Percentiles rank a stretch among this genome's conserved stretches.
phyloP scores from a whole-genome alignment of 805 yeast genomes.

The Suhomyces pyralidae region DNA sequence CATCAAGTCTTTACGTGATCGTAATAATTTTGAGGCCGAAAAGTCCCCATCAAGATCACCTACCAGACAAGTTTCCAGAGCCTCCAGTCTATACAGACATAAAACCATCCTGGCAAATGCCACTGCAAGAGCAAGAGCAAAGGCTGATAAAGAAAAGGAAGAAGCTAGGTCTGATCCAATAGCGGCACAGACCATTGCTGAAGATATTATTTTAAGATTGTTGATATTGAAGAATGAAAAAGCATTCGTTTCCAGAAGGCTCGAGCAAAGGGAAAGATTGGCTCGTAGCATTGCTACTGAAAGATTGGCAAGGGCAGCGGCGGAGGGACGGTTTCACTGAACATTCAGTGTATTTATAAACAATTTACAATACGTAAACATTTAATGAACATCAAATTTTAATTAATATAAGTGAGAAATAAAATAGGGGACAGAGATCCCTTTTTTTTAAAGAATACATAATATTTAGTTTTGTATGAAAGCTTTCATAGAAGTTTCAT shows the following conservation, averaged over 20 bases:
- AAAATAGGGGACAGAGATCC: background rate
- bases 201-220: slow-evolving; percentile 70
- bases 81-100: slow-evolving; percentile 54
- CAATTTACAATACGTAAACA: background rate
- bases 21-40: slow-evolving; percentile 39
- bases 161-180: slow-evolving; percentile 36
- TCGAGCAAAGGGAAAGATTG: slow-evolving; percentile 59
- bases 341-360: too few relatives aligned
- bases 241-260: slow-evolving; percentile 54
- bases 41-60: background rate
- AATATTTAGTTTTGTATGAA: slow-evolving; percentile 1
- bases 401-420: slow-evolving; percentile 3
- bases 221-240: slow-evolving; percentile 63
- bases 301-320: slow-evolving; percentile 46
- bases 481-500: background rate
- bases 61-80: slow-evolving; percentile 19
- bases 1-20: slow-evolving; percentile 46
- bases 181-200: slow-evolving; percentile 44
- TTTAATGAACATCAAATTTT: background rate
- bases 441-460: background rate
- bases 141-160: slow-evolving; percentile 22
- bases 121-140: slow-evolving; percentile 52
- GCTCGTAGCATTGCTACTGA: slow-evolving; percentile 57
- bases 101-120: slow-evolving; percentile 73
- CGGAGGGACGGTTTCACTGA: slow-evolving; percentile 32